Percentiles rank a stretch among this genome's conserved stretches.
Conservation (phyloP, 495 filamentous ascomycete genomes). For the Penicillium simplicissimum region DNA sequence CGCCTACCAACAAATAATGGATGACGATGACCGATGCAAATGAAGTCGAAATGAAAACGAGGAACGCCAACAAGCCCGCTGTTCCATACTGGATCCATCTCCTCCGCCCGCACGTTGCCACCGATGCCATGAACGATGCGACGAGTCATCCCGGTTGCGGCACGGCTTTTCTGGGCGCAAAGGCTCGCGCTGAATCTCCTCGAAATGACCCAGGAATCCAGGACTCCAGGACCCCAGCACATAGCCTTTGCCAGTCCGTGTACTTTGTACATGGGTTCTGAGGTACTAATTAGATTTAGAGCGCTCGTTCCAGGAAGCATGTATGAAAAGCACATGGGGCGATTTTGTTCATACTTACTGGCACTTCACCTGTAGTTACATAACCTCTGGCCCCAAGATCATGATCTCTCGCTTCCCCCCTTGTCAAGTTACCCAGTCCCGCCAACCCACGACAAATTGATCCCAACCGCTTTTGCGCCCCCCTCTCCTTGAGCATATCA, state of each 20-base stretch:
- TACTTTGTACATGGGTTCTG: not conserved
- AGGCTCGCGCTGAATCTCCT: not conserved
- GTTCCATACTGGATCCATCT: constrained; percentile 17
- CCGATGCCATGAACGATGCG: constrained; percentile 4
- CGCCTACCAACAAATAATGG: not conserved
- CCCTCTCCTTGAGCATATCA: constrained; percentile 3
- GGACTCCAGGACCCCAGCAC: too few relatives aligned
- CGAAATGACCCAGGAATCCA: not conserved
- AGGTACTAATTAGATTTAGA: not conserved
- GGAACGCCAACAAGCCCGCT: constrained; percentile 9
- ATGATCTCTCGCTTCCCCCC: not conserved
- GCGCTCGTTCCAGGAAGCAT: not conserved
- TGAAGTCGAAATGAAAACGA: constrained; percentile 1
- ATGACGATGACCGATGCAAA: constrained; percentile 5
- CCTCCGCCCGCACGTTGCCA: constrained; percentile 15
- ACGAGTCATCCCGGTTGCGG: constrained; percentile 29
- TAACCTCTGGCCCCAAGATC: not conserved
- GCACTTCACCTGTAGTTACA: not conserved
- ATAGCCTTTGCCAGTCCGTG: not conserved
- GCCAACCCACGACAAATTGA: constrained; percentile 9
- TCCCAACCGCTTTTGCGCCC: constrained; percentile 9
- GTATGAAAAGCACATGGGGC: not conserved
- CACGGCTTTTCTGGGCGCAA: constrained; percentile 1
- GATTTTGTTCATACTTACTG: too few relatives aligned
- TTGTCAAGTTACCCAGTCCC: constrained; percentile 10